Conservation (phyloP, 1,284 basidiomycete genomes). For the Puccinia triticina region DNA sequence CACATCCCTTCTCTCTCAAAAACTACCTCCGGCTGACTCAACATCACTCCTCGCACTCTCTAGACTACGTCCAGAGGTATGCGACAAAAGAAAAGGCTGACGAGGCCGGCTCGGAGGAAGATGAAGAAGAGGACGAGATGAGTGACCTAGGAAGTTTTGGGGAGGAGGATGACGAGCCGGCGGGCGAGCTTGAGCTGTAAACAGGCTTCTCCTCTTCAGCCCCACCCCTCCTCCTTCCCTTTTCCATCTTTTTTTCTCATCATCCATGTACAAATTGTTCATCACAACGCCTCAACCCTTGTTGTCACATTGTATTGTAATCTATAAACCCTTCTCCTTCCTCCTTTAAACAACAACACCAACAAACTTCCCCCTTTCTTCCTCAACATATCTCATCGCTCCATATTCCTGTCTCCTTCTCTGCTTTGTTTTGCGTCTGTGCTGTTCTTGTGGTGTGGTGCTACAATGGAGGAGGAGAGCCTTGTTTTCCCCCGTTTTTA, state of each 20-base stretch:
- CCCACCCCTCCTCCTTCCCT: background rate
- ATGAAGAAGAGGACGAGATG: constrained; percentile 77
- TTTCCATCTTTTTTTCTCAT: background rate
- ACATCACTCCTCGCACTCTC: background rate
- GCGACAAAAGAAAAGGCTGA: constrained; percentile 76
- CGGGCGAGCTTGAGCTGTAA: constrained; percentile 56
- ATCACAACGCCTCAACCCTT: background rate
- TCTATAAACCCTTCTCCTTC: background rate
- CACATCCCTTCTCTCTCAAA: background rate
- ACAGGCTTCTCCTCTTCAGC: background rate
- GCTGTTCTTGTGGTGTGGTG: background rate
- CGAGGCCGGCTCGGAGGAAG: constrained; percentile 65
- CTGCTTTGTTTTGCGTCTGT: background rate
- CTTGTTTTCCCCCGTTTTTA: background rate
- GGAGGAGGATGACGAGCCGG: constrained; percentile 67
- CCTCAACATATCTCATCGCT: background rate
- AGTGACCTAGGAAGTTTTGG: constrained; percentile 87
- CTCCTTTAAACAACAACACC: too few relatives aligned
- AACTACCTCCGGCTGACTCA: background rate
- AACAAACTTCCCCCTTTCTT: background rate
- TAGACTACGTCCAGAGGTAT: constrained; percentile 82
- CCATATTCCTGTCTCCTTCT: background rate
- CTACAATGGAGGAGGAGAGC: constrained; percentile 20
- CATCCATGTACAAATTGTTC: constrained; percentile 11
- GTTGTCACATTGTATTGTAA: constrained; percentile 11